A percentile compares a stretch with the other conserved stretches of the same genome.
Conservation (phyloP, 495 filamentous ascomycete genomes). For the Penicillium longicatenatum region DNA sequence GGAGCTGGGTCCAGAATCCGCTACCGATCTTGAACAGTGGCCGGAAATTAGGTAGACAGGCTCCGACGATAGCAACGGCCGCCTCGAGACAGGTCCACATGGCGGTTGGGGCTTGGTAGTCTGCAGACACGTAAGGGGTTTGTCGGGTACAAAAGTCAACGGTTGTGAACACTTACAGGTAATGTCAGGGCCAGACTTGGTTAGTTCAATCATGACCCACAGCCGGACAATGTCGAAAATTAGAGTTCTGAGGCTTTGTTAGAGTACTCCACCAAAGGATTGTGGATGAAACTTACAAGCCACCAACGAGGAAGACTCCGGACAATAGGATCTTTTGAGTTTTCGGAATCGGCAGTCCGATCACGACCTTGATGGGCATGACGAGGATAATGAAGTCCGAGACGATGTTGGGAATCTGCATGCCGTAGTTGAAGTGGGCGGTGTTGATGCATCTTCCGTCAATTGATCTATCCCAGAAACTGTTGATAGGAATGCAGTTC, state of each 20-base stretch:
- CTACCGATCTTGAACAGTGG: conserved; percentile 25
- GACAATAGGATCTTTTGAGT: conserved; percentile 40
- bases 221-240: conserved; percentile 26
- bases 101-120: conserved; percentile 29
- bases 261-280: background rate
- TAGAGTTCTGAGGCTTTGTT: conserved; percentile 13
- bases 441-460: conserved; percentile 34
- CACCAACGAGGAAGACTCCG: conserved; percentile 45
- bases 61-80: conserved; percentile 29
- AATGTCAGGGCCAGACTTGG: conserved; percentile 23
- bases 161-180: conserved; percentile 20
- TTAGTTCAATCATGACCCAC: conserved; percentile 23
- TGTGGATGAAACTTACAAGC: conserved; percentile 26
- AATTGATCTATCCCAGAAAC: conserved; percentile 33
- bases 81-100: conserved; percentile 33
- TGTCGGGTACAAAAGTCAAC: background rate
- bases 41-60: conserved; percentile 30
- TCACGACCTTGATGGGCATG: conserved; percentile 51
- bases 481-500: conserved; percentile 36
- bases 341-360: conserved; percentile 38
- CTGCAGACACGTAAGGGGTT: conserved; percentile 16
- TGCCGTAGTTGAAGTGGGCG: conserved; percentile 34
- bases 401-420: conserved; percentile 43
- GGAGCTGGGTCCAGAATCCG: conserved; percentile 28
- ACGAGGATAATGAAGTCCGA: conserved; percentile 42